Percentiles rank a stretch among this genome's conserved stretches.
Evolutionary conservation across 345 rosid genomes (phyloP).

Genomic region (Gossypium herbaceum): DNA sequence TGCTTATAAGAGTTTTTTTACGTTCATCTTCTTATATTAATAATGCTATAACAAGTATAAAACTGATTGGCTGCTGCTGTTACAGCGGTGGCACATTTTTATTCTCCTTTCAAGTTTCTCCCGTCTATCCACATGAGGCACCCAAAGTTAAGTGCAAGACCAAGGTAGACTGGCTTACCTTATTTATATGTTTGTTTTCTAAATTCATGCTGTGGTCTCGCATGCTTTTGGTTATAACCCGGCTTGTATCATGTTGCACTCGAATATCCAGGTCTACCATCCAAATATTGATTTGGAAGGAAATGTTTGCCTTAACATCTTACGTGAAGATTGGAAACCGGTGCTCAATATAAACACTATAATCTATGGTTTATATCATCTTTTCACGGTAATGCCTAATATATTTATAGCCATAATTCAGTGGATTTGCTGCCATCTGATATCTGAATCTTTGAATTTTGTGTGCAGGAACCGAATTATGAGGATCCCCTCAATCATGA

Average conservation of each 20-base stretch:
- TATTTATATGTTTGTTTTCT: neutral
- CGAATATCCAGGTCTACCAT: slow-evolving; percentile 70
- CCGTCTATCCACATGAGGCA: slow-evolving; percentile 90
- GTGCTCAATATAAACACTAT: slow-evolving; percentile 92
- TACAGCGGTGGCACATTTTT: slow-evolving; percentile 74
- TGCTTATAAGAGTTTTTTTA: neutral
- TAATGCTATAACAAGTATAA: neutral
- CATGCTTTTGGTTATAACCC: slow-evolving; percentile 11
- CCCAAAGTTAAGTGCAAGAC: slow-evolving; percentile 99
- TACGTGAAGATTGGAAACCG: slow-evolving; percentile 98
- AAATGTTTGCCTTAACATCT: slow-evolving; percentile 86
- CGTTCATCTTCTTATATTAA: neutral
- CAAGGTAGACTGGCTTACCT: slow-evolving; percentile 43
- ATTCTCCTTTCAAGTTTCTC: slow-evolving; percentile 86
- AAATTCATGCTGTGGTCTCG: neutral
- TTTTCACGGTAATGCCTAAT: slow-evolving; percentile 62
- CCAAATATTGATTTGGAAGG: slow-evolving; percentile 99
- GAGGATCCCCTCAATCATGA: slow-evolving; percentile 98
- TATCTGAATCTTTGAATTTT: neutral
- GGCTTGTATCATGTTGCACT: neutral
- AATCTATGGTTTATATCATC: slow-evolving; percentile 85
- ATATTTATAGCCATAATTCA: neutral
- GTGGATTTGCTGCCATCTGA: slow-evolving; percentile 3
- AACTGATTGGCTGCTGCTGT: slow-evolving; percentile 1
- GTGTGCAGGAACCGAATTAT: slow-evolving; percentile 71